Evolutionary conservation across 371 early-diverging fungal species (phyloP), one percentile per base, ranked within the genome.

Genomic region (Blastocladiella emersonii): DNA sequence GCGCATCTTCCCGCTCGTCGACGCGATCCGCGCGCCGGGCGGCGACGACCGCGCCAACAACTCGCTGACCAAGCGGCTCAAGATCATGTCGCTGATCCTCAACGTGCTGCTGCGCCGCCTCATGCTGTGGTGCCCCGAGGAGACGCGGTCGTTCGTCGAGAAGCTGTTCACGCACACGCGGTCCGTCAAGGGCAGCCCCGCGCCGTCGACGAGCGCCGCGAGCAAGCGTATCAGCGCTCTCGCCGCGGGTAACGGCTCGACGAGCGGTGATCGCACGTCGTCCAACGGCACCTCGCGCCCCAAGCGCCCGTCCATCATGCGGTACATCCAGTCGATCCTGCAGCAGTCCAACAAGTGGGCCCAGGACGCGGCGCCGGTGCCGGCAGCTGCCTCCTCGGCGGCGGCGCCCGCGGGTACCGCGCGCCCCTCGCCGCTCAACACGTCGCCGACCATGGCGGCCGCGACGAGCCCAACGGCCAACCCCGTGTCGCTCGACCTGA

Each of bases 31-130:
- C 62, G 27, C 27, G 7, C 57, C 34, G 56, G 72, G 0, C 49
- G 60, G 25, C 41, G 25, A 8, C 30, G 62, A 56, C 8, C 66
- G 78, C 21, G 56, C 69, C 36, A 76, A 75, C 56, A 34, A 53
- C 13, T 56, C 64, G 35, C 67, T 74, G 30, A 63, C 72, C 43
- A 67, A 69, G 49, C 73, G 75, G 51, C 67, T 79, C 35, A 79
- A 79, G 65, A 34, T 72, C 23, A 35, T 76, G 41, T 72, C 74
- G 17, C 65, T 77, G 34, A 49, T 79, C 34, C 63, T 79, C 51
- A 79, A 79, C 65, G 66, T 78, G 39, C 60, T 79, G 6, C 56
- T 68, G 13, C 64, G 75, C 27, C 61, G 68, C 17, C 64, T 78
- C 67, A 67, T 73, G 66, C 62, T 65, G 0, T 63, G 63, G 12